Percentiles rank a stretch among this genome's conserved stretches.
Evolutionary conservation across 352 stramenopile genomes (phyloP).

Genomic region (Phytophthora pluvialis): DNA sequence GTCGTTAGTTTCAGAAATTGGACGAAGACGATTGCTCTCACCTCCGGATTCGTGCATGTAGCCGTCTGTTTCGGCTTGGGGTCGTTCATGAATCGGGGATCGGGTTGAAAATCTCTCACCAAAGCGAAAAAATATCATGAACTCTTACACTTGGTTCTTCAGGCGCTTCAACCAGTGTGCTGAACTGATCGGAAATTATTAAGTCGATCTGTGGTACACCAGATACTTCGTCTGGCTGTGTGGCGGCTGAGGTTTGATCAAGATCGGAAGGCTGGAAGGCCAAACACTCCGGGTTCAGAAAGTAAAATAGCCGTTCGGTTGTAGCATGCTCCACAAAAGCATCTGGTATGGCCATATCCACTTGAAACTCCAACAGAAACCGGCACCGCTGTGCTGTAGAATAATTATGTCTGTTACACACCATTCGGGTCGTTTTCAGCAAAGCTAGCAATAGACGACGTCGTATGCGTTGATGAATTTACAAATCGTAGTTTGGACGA

Average conservation of each 20-base stretch:
- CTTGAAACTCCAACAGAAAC: constrained; percentile 19
- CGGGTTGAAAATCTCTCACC: neutral
- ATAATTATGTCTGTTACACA: neutral
- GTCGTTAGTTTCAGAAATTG: too few species aligned
- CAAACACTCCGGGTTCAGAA: constrained; percentile 5
- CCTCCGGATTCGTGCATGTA: too few species aligned
- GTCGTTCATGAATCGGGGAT: too few species aligned
- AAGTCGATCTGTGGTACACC: too few species aligned
- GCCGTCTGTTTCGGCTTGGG: too few species aligned
- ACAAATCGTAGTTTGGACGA: neutral
- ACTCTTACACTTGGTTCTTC: neutral
- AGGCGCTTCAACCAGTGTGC: too few species aligned
- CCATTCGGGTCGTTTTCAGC: neutral
- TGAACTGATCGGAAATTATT: too few species aligned
- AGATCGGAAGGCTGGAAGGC: neutral
- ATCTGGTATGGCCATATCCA: constrained; percentile 8
- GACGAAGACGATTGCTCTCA: neutral
- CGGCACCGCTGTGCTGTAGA: neutral
- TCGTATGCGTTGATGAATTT: too few species aligned
- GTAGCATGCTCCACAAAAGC: constrained; percentile 7
- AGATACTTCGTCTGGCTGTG: too few species aligned
- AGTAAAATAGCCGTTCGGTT: constrained; percentile 4
- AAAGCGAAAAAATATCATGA: constrained; percentile 1
- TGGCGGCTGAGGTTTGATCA: too few species aligned
- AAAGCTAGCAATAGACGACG: neutral